phyloP scores from a whole-genome alignment of 371 early-diverging fungal genomes.

The Dinochytrium kinnereticum region DNA sequence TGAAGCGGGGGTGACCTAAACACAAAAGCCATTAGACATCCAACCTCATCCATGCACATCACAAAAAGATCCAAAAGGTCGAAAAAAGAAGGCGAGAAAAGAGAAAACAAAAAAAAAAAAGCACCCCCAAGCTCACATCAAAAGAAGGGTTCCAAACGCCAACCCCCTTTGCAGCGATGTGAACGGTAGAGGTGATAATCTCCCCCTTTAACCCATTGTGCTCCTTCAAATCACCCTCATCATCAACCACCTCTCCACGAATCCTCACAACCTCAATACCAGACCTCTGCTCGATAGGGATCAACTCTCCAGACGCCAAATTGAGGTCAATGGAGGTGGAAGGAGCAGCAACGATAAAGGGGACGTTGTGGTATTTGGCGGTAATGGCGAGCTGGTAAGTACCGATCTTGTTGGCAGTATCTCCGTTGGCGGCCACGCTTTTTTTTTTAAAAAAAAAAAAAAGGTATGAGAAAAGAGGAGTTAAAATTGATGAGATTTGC shows the following conservation, averaged over 20 bases:
- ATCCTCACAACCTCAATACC: constrained; percentile 77
- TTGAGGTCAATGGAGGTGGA: constrained; percentile 87
- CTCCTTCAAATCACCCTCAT: constrained; percentile 42
- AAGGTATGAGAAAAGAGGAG: background rate
- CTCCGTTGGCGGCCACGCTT: constrained; percentile 93
- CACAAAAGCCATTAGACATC: background rate
- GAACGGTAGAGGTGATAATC: constrained; percentile 60
- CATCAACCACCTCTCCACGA: constrained; percentile 63
- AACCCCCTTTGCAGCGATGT: constrained; percentile 83
- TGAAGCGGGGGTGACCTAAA: constrained; percentile 82
- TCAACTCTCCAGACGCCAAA: constrained; percentile 70
- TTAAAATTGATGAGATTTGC: background rate
- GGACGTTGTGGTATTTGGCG: constrained; percentile 82
- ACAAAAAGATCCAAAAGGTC: background rate
- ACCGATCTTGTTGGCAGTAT: constrained; percentile 98
- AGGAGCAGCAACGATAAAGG: constrained; percentile 95
- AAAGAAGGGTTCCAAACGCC: constrained; percentile 96
- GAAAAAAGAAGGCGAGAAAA: no score
- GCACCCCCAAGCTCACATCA: constrained; percentile 52
- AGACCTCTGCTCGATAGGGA: constrained; percentile 87
- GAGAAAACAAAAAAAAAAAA: background rate
- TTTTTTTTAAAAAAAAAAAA: background rate
- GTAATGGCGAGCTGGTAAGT: constrained; percentile 94
- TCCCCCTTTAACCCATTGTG: constrained; percentile 36
- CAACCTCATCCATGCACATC: background rate